Evolutionary conservation across 2,329 filamentous ascomycete genomes (phyloP), one percentile per base, ranked within the genome.

Genomic region (Diaporthe destruens): DNA sequence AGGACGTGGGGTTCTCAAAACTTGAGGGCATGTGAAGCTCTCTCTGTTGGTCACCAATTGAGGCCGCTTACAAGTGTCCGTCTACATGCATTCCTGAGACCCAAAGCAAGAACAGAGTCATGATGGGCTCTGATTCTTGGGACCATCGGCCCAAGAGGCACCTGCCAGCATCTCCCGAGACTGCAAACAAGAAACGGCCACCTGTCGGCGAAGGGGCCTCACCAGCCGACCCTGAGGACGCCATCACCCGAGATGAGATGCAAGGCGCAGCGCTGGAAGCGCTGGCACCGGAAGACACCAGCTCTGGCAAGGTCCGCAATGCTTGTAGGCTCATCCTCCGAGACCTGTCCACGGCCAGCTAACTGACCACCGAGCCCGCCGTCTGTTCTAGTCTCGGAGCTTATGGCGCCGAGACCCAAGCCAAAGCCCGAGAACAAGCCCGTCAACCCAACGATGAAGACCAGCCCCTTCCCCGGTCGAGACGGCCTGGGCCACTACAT

Each of bases 401-500:
- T 91, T 71, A 90, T 91, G 82, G 81, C 85, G 1, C 82, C 84
- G 18, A 88, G 86, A 77, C 77, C 80, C 57, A 74, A 71, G 75
- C 54, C 59, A 34, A 72, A 69, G 18, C 39, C 57, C 14, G 57
- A 61, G 36, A 23, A 34, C 32, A 71, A 78, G 69, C 75, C 75
- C 49, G 36, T 8, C 29, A 25, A 1, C 2, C 74, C 75, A 77
- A 44, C 61, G 73, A 20, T 65, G 73, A 74, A 67, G 74, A 61
- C 61, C 34, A 71, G 73, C 71, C 54, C 76, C 77, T 85, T 87
- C 76, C 80, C 81, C 14, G 80, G 82, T 59, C 87, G 91, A 70
- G 87, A 92, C 75, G 92, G 87, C 0, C 87, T 96, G 0, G 89
- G 89, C 55, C 83, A 85, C 25, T 96, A 96, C 81, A 91, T 93